A percentile compares a stretch with the other conserved stretches of the same genome.
Evolutionary conservation across 148 eudicot genomes (phyloP).

Genomic region (Camellia sinensis): DNA sequence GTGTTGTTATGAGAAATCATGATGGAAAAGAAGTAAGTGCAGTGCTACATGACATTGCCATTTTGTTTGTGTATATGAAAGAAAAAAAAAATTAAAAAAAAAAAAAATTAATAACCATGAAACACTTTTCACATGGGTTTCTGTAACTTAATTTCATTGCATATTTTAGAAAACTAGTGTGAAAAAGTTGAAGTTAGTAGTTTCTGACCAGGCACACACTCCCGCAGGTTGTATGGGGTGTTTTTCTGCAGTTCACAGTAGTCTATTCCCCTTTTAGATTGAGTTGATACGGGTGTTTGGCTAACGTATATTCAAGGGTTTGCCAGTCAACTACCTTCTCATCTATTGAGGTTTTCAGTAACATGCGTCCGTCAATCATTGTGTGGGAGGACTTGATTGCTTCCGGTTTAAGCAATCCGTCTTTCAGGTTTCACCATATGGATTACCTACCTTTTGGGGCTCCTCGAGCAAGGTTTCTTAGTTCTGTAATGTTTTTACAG

Average conservation of each 20-base stretch:
- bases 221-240: too few species aligned
- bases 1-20: constrained; percentile 96
- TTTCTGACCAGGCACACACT: too few species aligned
- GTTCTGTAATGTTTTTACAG: too few species aligned
- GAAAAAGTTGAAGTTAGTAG: too few species aligned
- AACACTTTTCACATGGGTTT: background rate
- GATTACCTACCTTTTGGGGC: too few species aligned
- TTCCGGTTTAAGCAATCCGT: background rate
- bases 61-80: background rate
- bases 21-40: constrained; percentile 93
- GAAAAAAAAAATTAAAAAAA: background rate
- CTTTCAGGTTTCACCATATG: too few species aligned
- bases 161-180: too few species aligned
- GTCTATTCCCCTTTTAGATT: background rate
- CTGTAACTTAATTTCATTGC: background rate
- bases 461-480: too few species aligned
- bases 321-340: constrained; percentile 3
- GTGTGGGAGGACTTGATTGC: background rate
- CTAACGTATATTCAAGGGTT: background rate
- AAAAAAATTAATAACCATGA: background rate
- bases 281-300: background rate
- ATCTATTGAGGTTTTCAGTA: background rate
- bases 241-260: background rate
- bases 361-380: background rate
- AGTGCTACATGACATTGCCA: background rate